These are phyloP conservation scores for Aspergillus calidoustus DNA, from an alignment of 2,329 filamentous ascomycete genomes.

Conservation along the genomic window DNA sequence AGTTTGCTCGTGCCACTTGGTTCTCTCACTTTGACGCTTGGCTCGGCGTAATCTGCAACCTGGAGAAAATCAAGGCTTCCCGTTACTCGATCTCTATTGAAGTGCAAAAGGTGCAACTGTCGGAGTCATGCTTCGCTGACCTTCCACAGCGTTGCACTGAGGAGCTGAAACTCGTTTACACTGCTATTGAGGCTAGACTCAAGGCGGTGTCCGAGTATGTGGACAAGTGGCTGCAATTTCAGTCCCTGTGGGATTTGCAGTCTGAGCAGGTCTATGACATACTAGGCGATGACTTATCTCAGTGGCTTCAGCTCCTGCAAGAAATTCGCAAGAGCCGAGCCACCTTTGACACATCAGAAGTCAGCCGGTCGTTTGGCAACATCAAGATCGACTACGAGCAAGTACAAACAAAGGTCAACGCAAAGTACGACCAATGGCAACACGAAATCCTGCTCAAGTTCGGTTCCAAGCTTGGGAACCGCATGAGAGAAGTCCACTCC, in stretches of 20 bases:
- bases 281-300: conserved; percentile 85
- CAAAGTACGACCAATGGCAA: conserved; percentile 99
- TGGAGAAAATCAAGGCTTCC: conserved; percentile 92
- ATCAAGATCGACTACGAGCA: conserved; percentile 97
- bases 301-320: conserved; percentile 94
- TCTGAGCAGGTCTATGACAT: conserved; percentile 93
- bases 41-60: conserved; percentile 89
- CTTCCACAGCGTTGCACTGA: conserved; percentile 82
- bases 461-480: conserved; percentile 81
- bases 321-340: conserved; percentile 94
- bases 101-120: conserved; percentile 43
- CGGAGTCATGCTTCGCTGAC: conserved; percentile 72
- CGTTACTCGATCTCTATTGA: conserved; percentile 87
- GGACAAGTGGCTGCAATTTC: conserved; percentile 98
- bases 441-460: conserved; percentile 96
- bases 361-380: conserved; percentile 89
- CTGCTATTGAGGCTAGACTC: conserved; percentile 80
- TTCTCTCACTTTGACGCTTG: conserved; percentile 89
- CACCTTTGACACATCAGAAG: conserved; percentile 96
- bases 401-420: conserved; percentile 97
- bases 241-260: conserved; percentile 97
- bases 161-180: conserved; percentile 78
- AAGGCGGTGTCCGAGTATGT: conserved; percentile 81
- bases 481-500: conserved; percentile 89
- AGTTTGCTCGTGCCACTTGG: conserved; percentile 92